Percentiles rank a stretch among this genome's conserved stretches.
Conservation (phyloP, 345 rosid genomes). For the Isatis tinctoria region DNA sequence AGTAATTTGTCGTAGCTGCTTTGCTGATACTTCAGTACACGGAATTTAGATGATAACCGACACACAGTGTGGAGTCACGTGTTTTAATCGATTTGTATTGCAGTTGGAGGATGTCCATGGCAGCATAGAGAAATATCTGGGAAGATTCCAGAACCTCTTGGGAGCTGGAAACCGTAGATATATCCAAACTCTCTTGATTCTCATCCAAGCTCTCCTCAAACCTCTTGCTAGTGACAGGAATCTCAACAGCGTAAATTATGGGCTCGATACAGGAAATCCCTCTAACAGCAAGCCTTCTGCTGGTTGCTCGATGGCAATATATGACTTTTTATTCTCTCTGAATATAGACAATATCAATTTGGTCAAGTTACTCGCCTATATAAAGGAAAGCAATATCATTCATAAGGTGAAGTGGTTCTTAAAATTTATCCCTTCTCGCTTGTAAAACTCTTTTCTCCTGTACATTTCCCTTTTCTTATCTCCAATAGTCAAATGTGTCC, state of each 20-base stretch:
- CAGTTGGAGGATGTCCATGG: conserved; percentile 73
- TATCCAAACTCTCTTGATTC: conserved; percentile 77
- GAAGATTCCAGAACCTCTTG: conserved; percentile 59
- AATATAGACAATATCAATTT: conserved; percentile 88
- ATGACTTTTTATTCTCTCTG: conserved; percentile 77
- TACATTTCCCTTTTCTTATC: not conserved
- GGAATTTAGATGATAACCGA: not conserved
- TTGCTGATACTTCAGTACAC: not conserved
- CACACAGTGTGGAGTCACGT: not conserved
- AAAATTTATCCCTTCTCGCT: not conserved
- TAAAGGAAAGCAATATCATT: conserved; percentile 76
- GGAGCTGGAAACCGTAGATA: conserved; percentile 94
- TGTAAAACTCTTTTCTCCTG: conserved; percentile 2
- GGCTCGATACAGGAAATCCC: conserved; percentile 35
- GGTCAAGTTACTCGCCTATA: conserved; percentile 67
- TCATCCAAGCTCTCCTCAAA: conserved; percentile 60
- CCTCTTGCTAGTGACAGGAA: conserved; percentile 41
- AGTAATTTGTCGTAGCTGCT: not conserved
- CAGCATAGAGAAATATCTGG: conserved; percentile 63
- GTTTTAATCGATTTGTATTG: conserved; percentile 7
- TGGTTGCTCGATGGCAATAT: conserved; percentile 65
- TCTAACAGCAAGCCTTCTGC: conserved; percentile 29
- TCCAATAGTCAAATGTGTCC: not conserved
- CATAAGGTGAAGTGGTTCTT: conserved; percentile 63
- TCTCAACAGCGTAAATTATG: conserved; percentile 20